These are phyloP conservation scores for Cyberlindnera subsufficiens DNA, from an alignment of 805 yeast genomes.

Conservation along the genomic window DNA sequence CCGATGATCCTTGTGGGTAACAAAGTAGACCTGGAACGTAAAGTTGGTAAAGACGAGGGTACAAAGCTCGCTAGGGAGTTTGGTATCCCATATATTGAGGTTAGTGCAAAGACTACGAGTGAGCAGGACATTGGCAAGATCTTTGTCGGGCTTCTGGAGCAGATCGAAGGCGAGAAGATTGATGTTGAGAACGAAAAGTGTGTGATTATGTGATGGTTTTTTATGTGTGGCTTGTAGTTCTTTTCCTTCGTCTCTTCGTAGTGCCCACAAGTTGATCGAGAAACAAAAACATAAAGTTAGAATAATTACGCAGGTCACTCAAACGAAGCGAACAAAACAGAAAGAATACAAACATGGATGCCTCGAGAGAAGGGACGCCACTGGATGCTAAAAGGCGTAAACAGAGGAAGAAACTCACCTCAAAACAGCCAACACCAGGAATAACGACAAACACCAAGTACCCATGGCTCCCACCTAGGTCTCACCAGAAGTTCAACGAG, in stretches of 20 bases:
- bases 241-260: neutral
- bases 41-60: conserved; percentile 57
- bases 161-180: conserved; percentile 59
- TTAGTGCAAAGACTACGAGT: conserved; percentile 74
- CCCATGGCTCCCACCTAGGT: conserved; percentile 2
- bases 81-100: conserved; percentile 68
- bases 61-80: conserved; percentile 56
- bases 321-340: no score
- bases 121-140: conserved; percentile 64
- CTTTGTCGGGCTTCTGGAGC: conserved; percentile 53
- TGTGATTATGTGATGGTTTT: conserved; percentile 31
- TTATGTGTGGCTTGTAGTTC: neutral
- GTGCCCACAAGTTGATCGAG: conserved; percentile 2
- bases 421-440: conserved; percentile 6
- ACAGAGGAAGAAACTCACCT: conserved; percentile 13
- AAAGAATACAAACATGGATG: neutral
- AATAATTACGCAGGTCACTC: neutral
- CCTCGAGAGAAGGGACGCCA: neutral
- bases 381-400: neutral
- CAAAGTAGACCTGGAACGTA: conserved; percentile 65
- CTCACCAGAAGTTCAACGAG: conserved; percentile 30
- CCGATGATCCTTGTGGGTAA: conserved; percentile 80
- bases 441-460: neutral
- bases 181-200: conserved; percentile 44
- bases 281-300: neutral